phyloP scores from a whole-genome alignment of 2,329 filamentous ascomycete species.

The Helotiales sp. region DNA sequence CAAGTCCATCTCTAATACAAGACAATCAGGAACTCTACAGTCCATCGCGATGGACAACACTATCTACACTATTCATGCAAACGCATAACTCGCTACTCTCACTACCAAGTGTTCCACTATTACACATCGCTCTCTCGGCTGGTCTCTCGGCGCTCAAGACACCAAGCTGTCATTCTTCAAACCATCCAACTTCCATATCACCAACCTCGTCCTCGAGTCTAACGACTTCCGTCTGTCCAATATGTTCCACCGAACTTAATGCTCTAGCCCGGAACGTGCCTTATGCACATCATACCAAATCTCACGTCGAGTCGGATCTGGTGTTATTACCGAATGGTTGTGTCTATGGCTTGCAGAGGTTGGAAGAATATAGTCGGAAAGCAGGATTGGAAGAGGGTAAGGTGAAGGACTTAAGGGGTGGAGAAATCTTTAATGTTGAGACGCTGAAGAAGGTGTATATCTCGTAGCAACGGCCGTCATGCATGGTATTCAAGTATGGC shows the following conservation, averaged over 20 bases:
- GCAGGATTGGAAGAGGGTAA: constrained; percentile 64
- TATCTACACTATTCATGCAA: constrained; percentile 77
- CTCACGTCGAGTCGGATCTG: constrained; percentile 84
- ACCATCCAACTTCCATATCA: constrained; percentile 29
- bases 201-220: constrained; percentile 34
- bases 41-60: constrained; percentile 67
- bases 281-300: constrained; percentile 94
- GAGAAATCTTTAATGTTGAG: constrained; percentile 61
- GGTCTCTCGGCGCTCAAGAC: constrained; percentile 95
- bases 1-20: neutral
- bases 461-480: too few relatives aligned
- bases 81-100: constrained; percentile 86
- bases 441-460: constrained; percentile 88
- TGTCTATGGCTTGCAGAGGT: constrained; percentile 75
- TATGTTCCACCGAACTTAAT: constrained; percentile 94
- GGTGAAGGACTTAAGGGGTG: constrained; percentile 78
- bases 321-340: constrained; percentile 84
- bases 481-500: too few relatives aligned
- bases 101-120: constrained; percentile 77
- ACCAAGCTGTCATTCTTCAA: constrained; percentile 76
- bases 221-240: constrained; percentile 78
- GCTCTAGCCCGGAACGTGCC: constrained; percentile 85
- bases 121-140: constrained; percentile 87
- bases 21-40: constrained; percentile 67
- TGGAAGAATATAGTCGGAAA: constrained; percentile 79